Evolutionary conservation across 768 basidiomycete genomes (phyloP), one percentile per base, ranked within the genome.

Genomic region (Mycena epipterygia): DNA sequence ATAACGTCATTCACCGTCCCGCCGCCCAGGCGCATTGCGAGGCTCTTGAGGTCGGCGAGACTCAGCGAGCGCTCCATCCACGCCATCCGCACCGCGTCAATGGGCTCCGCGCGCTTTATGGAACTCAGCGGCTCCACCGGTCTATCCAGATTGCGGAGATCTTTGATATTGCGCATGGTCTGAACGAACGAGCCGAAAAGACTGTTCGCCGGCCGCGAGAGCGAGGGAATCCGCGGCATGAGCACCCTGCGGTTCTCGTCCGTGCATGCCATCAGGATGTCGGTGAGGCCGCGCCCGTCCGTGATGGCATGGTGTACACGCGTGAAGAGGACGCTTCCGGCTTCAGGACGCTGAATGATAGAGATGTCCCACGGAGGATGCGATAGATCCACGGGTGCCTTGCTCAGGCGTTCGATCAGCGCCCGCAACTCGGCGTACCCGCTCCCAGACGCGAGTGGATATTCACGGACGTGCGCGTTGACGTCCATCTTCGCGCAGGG

Each of bases 1-100:
- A 58, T 53, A 53, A 67, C 42, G 64, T 67, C 55, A 44, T 67
- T 55, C n/a, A 49, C 64, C 32, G 64, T 67, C 13, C 62, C 62
- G 7, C 64, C 64, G 14, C 64, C 64, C n/a, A 65, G 39, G 5
- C 32, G 46, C 53, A 7, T 25, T 14, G 53, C 53, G 14, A 56
- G 6, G 44, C 41, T 21, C 48, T 56, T 57, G 64, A 67, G 39
- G 6, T 67, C 41, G 30, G 42, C 27, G 23, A 65, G 53, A 19
- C 16, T 27, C 33, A 49, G 41, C 25, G 48, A 33, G 37, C 23
- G 51, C 39, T 64, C 23, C 35, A 53, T 27, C 51, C 62, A 64
- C 33, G 48, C 62, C 48, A 64, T 51, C 37, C 35, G 32, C 33
- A n/a, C 41, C 41, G 39, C 27, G 16, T 42, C 51, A 8, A 65